phyloP scores from a whole-genome alignment of 2,329 filamentous ascomycete species.

The Fusarium palustre region DNA sequence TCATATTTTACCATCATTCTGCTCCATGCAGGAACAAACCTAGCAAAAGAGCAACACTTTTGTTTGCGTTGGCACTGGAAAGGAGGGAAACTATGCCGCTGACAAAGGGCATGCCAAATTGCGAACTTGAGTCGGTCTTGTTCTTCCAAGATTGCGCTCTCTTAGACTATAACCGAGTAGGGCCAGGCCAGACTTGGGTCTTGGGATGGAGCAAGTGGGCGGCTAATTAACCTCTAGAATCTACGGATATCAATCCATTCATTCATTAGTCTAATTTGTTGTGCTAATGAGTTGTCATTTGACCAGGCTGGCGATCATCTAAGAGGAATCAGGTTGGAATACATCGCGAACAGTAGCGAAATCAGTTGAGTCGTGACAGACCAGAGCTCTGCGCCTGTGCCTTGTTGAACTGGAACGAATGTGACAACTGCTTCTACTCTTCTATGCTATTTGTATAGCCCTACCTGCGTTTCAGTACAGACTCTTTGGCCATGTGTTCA shows the following conservation, averaged over 20 bases:
- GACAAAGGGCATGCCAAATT: slow-evolving; percentile 4
- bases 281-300: slow-evolving; percentile 28
- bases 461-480: slow-evolving; percentile 16
- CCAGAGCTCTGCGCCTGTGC: neutral
- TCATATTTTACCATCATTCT: neutral
- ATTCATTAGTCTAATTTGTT: slow-evolving; percentile 12
- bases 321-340: slow-evolving; percentile 7
- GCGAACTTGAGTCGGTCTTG: neutral
- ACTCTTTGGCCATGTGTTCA: slow-evolving; percentile 11
- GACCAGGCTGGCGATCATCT: slow-evolving; percentile 20
- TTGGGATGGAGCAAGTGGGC: slow-evolving; percentile 18
- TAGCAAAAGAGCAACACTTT: neutral
- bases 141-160: slow-evolving; percentile 28
- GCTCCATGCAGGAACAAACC: neutral
- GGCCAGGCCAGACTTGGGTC: slow-evolving; percentile 9
- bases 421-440: neutral
- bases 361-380: neutral
- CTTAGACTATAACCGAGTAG: slow-evolving; percentile 16
- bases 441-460: slow-evolving; percentile 5
- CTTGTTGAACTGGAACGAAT: neutral
- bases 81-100: neutral
- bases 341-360: slow-evolving; percentile 7
- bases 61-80: slow-evolving; percentile 10
- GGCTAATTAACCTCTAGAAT: slow-evolving; percentile 25
- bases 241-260: slow-evolving; percentile 19